Base-by-base conservation (phyloP, 179 eudicot genomes). In the Spinacia oleracea region DNA sequence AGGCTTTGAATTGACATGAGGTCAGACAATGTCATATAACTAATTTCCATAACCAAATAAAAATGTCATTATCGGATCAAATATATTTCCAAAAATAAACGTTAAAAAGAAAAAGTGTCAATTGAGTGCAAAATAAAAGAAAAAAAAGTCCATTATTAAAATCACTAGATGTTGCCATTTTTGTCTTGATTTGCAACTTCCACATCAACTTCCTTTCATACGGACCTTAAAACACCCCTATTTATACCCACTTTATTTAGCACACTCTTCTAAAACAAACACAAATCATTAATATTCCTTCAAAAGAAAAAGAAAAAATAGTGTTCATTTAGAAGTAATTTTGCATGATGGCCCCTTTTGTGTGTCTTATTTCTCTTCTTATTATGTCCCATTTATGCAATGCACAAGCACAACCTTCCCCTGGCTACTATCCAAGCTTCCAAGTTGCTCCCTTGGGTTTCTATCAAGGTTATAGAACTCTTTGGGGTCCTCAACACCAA, bases 401-500 rank as follows among this genome's bases (percentile, higher is more conserved):
- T 73, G 82, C 78, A 53, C 82, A 79, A 79, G 82, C 78, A 53
- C 82, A 79, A 79, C 53, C 55, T 51, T 91, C 98, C 9, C 97
- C 97, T 35, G 98, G 97, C 73, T 93, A 80, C 89, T 91, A 82
- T 84, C 97, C 97, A 7, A 91, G 94, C 65, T 51, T 40, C 29
- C 62, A 81, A 82, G 62, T 86, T 68, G 71, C 81, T 40, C 73
- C 97, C 1, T 48, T 83, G 32, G 78, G 85, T 66, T 94, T 94
- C 71, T 56, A 79, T 70, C 89, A 87, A 65, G 94, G 90, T 3
- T 94, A 79, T 40, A 78, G 72, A 32, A 94, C 82, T 48, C 82
- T 91, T 11, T 94, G 98, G 98, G 98, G 98, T 73, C 85, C 91
- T 76, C 89, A 90, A 64, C 93, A 94, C 74, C 97, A 91, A 45